A percentile compares a stretch with the other conserved stretches of the same genome.
These are phyloP conservation scores for Stenocarpella maydis DNA, from an alignment of 2,329 filamentous ascomycete genomes.

Conservation along the genomic window DNA sequence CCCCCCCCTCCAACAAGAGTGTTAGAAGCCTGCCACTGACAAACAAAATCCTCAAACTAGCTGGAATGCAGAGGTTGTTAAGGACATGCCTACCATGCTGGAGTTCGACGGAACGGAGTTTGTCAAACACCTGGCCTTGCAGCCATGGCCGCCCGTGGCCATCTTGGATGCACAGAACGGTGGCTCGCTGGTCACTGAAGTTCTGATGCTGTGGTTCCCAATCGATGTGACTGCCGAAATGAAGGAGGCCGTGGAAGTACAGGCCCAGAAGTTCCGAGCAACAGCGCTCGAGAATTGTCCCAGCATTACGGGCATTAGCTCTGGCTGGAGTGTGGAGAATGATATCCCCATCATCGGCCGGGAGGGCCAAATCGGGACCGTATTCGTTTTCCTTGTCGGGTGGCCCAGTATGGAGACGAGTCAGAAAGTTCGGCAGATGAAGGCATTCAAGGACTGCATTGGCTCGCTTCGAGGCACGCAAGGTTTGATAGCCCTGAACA, in stretches of 20 bases:
- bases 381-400: background rate
- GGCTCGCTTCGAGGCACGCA: background rate
- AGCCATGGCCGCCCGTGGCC: background rate
- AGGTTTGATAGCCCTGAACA: background rate
- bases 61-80: background rate
- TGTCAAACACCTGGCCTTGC: background rate
- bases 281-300: background rate
- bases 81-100: background rate
- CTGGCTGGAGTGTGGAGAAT: background rate
- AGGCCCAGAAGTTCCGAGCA: background rate
- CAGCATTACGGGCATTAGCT: background rate
- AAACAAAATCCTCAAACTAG: background rate
- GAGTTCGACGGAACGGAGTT: background rate
- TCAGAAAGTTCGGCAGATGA: background rate
- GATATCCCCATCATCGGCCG: background rate
- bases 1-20: background rate
- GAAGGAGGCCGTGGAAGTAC: background rate
- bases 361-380: background rate
- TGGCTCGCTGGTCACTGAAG: background rate
- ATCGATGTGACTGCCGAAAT: background rate
- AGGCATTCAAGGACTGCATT: background rate
- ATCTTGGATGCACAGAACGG: background rate
- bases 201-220: background rate
- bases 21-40: background rate
- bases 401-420: background rate